A percentile compares a stretch with the other conserved stretches of the same genome.
These are phyloP conservation scores for Eimeria praecox DNA, from an alignment of 169 alveolate species.

Conservation along the genomic window DNA sequence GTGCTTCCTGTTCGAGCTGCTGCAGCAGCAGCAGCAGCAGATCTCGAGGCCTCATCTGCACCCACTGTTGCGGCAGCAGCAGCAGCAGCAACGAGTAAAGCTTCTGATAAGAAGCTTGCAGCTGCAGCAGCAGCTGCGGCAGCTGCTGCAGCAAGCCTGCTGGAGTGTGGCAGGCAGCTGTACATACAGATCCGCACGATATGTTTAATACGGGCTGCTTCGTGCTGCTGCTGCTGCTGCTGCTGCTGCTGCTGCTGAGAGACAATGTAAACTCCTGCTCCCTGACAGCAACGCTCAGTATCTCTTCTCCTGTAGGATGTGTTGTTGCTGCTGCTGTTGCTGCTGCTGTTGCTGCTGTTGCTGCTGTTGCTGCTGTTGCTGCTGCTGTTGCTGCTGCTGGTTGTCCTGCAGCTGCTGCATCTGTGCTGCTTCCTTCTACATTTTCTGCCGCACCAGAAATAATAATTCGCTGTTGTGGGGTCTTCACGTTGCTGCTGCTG, in stretches of 20 bases:
- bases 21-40: slow-evolving; percentile 68
- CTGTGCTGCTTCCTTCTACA: background rate
- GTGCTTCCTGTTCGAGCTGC: slow-evolving; percentile 50
- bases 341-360: background rate
- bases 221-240: slow-evolving; percentile 59
- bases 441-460: background rate
- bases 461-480: background rate
- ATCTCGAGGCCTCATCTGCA: background rate
- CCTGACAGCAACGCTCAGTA: background rate
- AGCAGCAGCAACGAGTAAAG: background rate
- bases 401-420: background rate
- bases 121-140: slow-evolving; percentile 67
- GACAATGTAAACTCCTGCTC: slow-evolving; percentile 36
- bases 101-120: background rate
- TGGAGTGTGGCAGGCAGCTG: slow-evolving; percentile 58
- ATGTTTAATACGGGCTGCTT: background rate
- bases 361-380: slow-evolving; percentile 30
- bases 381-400: slow-evolving; percentile 38
- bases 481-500: slow-evolving; percentile 10
- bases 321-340: background rate
- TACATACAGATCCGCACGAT: slow-evolving; percentile 2
- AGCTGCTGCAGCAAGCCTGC: slow-evolving; percentile 62
- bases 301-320: background rate
- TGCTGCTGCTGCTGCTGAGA: slow-evolving; percentile 38
- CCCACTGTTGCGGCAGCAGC: slow-evolving; percentile 47